phyloP scores from a whole-genome alignment of 2,329 filamentous ascomycete species.

The Ceratocystis huliohia region DNA sequence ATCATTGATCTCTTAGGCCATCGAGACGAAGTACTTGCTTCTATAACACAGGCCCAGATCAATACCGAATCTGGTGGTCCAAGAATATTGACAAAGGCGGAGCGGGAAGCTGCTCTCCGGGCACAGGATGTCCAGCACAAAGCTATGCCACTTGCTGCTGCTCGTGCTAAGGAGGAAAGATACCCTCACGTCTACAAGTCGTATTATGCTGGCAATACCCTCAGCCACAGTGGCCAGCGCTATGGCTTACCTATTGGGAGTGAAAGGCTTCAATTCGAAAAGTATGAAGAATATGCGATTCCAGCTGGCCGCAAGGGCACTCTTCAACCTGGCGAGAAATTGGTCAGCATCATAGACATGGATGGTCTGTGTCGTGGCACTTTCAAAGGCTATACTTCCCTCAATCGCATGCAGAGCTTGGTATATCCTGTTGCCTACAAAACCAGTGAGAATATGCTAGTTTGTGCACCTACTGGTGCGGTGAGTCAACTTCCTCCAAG shows the following conservation, averaged over 20 bases:
- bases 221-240: slow-evolving; percentile 66
- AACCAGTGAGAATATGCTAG: slow-evolving; percentile 96
- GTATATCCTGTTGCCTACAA: slow-evolving; percentile 92
- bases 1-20: slow-evolving; percentile 80
- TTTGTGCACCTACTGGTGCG: slow-evolving; percentile 92
- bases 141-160: slow-evolving; percentile 54
- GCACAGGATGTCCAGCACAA: slow-evolving; percentile 76
- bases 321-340: slow-evolving; percentile 56
- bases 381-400: slow-evolving; percentile 81
- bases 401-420: slow-evolving; percentile 97
- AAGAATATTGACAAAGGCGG: slow-evolving; percentile 55
- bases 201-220: slow-evolving; percentile 71
- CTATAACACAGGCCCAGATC: slow-evolving; percentile 24
- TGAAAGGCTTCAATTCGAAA: slow-evolving; percentile 54
- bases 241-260: slow-evolving; percentile 72
- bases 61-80: slow-evolving; percentile 12
- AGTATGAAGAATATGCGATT: slow-evolving; percentile 81
- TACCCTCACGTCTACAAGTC: slow-evolving; percentile 91
- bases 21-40: slow-evolving; percentile 51
- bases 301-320: slow-evolving; percentile 70
- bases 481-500: slow-evolving; percentile 32
- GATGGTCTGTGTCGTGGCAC: slow-evolving; percentile 84
- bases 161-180: slow-evolving; percentile 56
- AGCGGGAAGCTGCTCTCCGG: slow-evolving; percentile 67
- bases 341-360: slow-evolving; percentile 68